Base-by-base conservation (phyloP, 2,329 filamentous ascomycete genomes). In the Cordyceps cicadae region DNA sequence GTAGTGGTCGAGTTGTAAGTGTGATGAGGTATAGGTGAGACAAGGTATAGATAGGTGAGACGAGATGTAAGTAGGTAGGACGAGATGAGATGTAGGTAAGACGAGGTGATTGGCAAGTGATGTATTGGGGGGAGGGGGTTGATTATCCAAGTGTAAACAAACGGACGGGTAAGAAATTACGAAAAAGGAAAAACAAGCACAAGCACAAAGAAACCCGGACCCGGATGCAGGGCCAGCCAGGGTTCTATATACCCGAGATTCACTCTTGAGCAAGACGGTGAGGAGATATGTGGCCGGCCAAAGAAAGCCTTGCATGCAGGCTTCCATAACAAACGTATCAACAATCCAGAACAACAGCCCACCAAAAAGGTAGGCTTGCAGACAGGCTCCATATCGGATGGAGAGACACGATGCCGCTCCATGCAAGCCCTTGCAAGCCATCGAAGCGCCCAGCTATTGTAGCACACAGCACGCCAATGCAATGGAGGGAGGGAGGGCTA, bases 181-280 rank as follows among this genome's bases (percentile, higher is more conserved):
- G 1, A 19, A 48, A 48, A 15, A 48, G 4, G 26, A 26, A 48
- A 1, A 2, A 48, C 17, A 46, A 45, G 34, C 7, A 14, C 24
- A 17, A 37, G 14, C 37, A 48, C 17, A 11, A 17, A 49, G 15
- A 39, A 24, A 3, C 3, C 1, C 19, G 24, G 19, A 48, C 12
- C 32, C 48, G 1, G 24, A 41, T 21, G 37, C 26, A 41, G 48
- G 57, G 39, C 48, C 17, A 48, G 24, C 49, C 26, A 12, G n/a
- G n/a, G 14, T 48, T 53, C 49, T 59, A 59, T 53, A 59, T 53
- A 59, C 49, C 17, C 45, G 26, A 24, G 34, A 19, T n/a, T 43
- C 9, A 5, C 21, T 52, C 56, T 3, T 5, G 15, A 24, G 15
- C 29, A 1, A 43, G 49, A 51, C 32, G 15, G 54, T 50, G 29